A percentile compares a stretch with the other conserved stretches of the same genome.
phyloP scores from a whole-genome alignment of 2,329 filamentous ascomycete genomes.

The Fusarium sp. region DNA sequence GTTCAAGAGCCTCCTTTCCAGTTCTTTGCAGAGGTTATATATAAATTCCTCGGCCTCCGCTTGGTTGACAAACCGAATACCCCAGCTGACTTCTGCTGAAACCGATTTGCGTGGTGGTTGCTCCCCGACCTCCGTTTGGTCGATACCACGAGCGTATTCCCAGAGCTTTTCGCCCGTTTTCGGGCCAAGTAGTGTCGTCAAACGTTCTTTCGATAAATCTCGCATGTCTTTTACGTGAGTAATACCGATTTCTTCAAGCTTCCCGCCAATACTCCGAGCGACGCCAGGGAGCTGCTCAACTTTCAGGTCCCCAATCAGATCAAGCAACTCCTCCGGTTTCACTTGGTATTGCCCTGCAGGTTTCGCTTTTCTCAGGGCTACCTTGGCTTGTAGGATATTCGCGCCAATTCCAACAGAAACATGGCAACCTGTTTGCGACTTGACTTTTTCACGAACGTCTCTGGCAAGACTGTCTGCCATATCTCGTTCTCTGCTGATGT shows the following conservation, averaged over 20 bases:
- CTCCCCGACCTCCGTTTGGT: slow-evolving; percentile 85
- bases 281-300: slow-evolving; percentile 90
- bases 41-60: slow-evolving; percentile 95
- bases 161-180: slow-evolving; percentile 93
- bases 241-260: slow-evolving; percentile 87
- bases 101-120: slow-evolving; percentile 91
- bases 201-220: slow-evolving; percentile 77
- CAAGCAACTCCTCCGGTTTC: slow-evolving; percentile 80
- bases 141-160: slow-evolving; percentile 91
- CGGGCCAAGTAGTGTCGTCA: slow-evolving; percentile 80
- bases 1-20: slow-evolving; percentile 82
- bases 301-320: slow-evolving; percentile 79
- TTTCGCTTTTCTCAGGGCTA: slow-evolving; percentile 91
- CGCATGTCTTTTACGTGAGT: slow-evolving; percentile 86
- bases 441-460: slow-evolving; percentile 74
- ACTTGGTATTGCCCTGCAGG: slow-evolving; percentile 93
- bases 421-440: slow-evolving; percentile 80
- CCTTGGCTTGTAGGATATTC: slow-evolving; percentile 91
- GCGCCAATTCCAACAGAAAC: slow-evolving; percentile 93
- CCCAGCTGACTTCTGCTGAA: slow-evolving; percentile 98
- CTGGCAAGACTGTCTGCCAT: slow-evolving; percentile 77
- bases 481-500: slow-evolving; percentile 80
- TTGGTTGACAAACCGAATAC: slow-evolving; percentile 92
- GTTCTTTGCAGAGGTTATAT: slow-evolving; percentile 82
- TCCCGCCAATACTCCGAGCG: slow-evolving; percentile 88